phyloP scores from a whole-genome alignment of 495 filamentous ascomycete genomes.

The Halenospora varia region DNA sequence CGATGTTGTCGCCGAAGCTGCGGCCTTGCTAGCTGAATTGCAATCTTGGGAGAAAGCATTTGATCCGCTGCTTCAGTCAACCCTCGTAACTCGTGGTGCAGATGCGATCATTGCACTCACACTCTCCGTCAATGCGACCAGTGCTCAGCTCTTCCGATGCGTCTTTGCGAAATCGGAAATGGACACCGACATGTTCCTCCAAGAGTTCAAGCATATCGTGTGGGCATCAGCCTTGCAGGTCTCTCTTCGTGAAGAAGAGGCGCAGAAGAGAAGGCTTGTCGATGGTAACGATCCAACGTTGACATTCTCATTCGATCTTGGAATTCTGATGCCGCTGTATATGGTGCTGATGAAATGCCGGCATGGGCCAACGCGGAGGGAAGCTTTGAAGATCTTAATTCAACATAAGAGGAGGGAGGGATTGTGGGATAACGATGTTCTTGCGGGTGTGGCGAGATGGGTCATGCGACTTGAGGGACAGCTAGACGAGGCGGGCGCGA shows the following conservation, averaged over 20 bases:
- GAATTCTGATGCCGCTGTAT: constrained; percentile 34
- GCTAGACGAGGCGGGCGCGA: no score
- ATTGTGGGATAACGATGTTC: constrained; percentile 38
- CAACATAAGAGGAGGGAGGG: constrained; percentile 39
- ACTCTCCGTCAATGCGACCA: constrained; percentile 2
- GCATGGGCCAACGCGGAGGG: constrained; percentile 36
- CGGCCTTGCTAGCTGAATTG: constrained; percentile 1
- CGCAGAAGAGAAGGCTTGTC: not conserved
- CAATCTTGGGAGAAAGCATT: constrained; percentile 13
- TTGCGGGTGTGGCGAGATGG: constrained; percentile 31
- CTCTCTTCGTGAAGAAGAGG: not conserved
- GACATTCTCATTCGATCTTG: constrained; percentile 28
- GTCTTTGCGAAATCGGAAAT: constrained; percentile 10
- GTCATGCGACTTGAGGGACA: constrained; percentile 38
- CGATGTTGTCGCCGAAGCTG: constrained; percentile 7
- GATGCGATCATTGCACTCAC: constrained; percentile 12
- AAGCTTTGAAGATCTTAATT: constrained; percentile 35
- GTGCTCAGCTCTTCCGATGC: constrained; percentile 5
- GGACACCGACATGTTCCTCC: constrained; percentile 12
- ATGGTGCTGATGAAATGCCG: constrained; percentile 37
- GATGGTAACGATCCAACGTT: no score
- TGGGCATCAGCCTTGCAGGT: not conserved
- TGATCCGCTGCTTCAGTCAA: constrained; percentile 5
- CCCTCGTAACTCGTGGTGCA: not conserved
- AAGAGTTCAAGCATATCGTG: constrained; percentile 16